A percentile compares a stretch with the other conserved stretches of the same genome.
phyloP scores from a whole-genome alignment of 78 protist genomes.

The Dictyostelium intermedium region DNA sequence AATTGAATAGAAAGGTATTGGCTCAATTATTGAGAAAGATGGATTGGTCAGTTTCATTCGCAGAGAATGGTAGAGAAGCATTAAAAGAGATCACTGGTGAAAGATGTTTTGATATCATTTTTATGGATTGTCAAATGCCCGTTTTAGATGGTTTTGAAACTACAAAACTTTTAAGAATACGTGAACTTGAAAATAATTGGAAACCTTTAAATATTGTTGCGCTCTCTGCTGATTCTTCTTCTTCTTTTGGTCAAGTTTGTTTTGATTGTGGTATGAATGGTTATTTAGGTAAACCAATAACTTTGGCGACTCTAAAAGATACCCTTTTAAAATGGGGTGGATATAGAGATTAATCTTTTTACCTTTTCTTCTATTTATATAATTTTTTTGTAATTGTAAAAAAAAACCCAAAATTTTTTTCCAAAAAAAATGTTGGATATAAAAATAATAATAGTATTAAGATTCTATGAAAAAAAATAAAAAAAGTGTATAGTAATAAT shows the following conservation, averaged over 20 bases:
- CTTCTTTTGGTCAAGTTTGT: conserved; percentile 15
- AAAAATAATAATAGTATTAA: too few species aligned
- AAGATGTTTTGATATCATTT: conserved; percentile 39
- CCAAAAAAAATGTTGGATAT: too few species aligned
- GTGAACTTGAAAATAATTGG: background rate
- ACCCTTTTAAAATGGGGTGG: conserved; percentile 58
- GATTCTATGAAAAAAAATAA: background rate
- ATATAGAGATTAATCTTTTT: background rate
- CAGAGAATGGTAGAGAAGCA: conserved; percentile 46
- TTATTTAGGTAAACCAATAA: conserved; percentile 54
- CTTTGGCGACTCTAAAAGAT: conserved; percentile 1
- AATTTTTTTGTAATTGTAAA: too few species aligned
- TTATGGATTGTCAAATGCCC: conserved; percentile 74
- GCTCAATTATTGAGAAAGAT: conserved; percentile 31
- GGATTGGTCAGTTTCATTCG: conserved; percentile 26
- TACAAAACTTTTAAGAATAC: conserved; percentile 13
- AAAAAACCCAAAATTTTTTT: too few species aligned
- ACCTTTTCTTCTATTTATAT: too few species aligned
- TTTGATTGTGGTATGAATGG: conserved; percentile 57
- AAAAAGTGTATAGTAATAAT: too few species aligned
- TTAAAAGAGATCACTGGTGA: background rate
- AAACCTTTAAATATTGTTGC: conserved; percentile 41
- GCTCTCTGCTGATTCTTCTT: conserved; percentile 16
- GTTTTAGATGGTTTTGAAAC: conserved; percentile 42
- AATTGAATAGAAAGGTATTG: conserved; percentile 43